These are phyloP conservation scores for Ulmus americana DNA, from an alignment of 331 rosid genomes.

Conservation along the genomic window DNA sequence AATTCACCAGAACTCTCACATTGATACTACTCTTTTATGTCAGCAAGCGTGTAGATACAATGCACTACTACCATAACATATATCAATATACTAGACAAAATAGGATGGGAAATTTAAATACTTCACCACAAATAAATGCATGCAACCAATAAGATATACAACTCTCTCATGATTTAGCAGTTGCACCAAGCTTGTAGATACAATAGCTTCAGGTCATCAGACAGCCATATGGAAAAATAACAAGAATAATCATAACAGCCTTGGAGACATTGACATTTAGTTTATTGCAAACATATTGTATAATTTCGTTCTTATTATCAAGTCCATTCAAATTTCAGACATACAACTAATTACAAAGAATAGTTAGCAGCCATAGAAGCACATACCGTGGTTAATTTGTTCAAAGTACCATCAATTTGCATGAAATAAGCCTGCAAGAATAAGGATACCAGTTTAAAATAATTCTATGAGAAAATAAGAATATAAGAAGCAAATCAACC, in stretches of 20 bases:
- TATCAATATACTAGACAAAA: no score
- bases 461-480: not conserved
- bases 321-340: not conserved
- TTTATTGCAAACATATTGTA: not conserved
- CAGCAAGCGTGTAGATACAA: no score
- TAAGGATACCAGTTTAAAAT: slow-evolving; percentile 14
- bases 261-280: not conserved
- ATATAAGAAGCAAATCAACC: slow-evolving; percentile 5
- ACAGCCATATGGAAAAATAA: no score
- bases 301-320: not conserved
- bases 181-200: no score
- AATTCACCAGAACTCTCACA: not conserved
- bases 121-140: no score
- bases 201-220: no score
- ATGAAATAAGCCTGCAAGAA: slow-evolving; percentile 76
- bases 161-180: no score
- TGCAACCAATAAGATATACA: no score
- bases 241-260: no score
- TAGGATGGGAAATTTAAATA: no score
- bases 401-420: slow-evolving; percentile 80
- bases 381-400: slow-evolving; percentile 64
- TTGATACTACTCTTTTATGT: not conserved
- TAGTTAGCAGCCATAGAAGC: slow-evolving; percentile 1
- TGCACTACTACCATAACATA: no score
- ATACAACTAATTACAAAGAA: slow-evolving; percentile 2